Base-by-base conservation (phyloP, 208 protist species). In the Leishmania guyanensis region DNA sequence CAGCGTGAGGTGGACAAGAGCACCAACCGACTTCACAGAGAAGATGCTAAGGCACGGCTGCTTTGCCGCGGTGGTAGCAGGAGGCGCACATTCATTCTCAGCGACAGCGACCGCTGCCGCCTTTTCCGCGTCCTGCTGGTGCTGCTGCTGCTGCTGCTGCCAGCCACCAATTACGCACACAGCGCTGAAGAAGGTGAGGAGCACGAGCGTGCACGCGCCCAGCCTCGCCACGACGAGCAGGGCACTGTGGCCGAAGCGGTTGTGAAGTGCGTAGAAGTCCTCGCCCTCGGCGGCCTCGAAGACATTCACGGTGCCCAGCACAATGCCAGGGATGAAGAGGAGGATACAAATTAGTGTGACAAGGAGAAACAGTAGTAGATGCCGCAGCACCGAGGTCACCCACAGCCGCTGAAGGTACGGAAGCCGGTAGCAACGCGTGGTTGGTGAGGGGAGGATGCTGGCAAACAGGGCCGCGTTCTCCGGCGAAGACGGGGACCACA, bases 381-480 rank as follows among this genome's bases (percentile, higher is more conserved):
- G 87, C 48, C 87, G 84, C 73, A 90, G 20, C 62, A 90, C 87
- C 33, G 87, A 84, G 51, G 87, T 88, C 50, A 83, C 66, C 87
- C 87, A 90, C 6, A 90, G 76, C 36, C 87, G 81, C 82, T 88
- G 87, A 54, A 90, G 66, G 76, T 86, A 86, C 0, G 80, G 77
- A 6, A 89, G 80, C 20, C 78, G 64, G 70, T 89, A 89, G 43
- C 75, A 80, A 54, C 65, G 75, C 48, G 58, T 56, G 20, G 60
- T 33, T 9, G 82, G 68, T 16, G 14, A 71, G 48, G n/a, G 36
- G 29, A 33, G 39, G 53, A 6, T 70, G 62, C 33, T n/a, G 20
- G 26, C 33, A n/a, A 22, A 43, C 51, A 53, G 9, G n/a, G 5
- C 29, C 72, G 72, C 72, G 50, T 53, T 58, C 53, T 62, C 33